These are phyloP conservation scores for Lagenidium giganteum DNA, from an alignment of 352 stramenopile species.

Conservation along the genomic window DNA sequence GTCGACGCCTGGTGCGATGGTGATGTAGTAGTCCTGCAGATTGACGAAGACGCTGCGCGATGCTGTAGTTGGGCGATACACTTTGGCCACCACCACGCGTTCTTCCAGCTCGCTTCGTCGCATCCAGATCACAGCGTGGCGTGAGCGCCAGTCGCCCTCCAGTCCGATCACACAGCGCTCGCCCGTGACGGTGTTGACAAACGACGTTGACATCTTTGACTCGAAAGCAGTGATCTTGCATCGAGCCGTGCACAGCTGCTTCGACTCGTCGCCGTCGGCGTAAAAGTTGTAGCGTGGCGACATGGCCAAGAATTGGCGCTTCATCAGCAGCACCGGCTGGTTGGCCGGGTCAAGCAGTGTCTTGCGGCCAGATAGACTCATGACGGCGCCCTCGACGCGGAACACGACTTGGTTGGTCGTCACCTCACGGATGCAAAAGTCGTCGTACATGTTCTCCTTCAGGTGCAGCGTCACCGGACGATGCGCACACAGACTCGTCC, in stretches of 20 bases:
- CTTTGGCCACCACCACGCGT: no score
- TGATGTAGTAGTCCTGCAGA: slow-evolving; percentile 10
- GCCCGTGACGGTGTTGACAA: not conserved
- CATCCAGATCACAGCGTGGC: not conserved
- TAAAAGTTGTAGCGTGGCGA: not conserved
- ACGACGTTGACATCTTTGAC: no score
- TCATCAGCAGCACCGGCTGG: not conserved
- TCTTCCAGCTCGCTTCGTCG: slow-evolving; percentile 10
- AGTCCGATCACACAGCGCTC: not conserved
- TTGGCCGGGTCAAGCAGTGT: not conserved
- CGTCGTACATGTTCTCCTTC: not conserved
- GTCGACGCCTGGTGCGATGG: slow-evolving; percentile 10
- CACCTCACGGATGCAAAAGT: not conserved
- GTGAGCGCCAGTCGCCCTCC: not conserved
- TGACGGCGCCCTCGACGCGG: not conserved
- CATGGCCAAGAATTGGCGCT: not conserved
- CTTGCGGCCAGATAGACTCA: not conserved
- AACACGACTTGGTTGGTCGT: not conserved
- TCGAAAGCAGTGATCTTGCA: no score
- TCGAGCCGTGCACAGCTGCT: not conserved
- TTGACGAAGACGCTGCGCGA: not conserved
- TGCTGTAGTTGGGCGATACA: not conserved
- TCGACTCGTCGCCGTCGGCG: not conserved
- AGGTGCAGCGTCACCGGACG: not conserved
- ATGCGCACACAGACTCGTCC: no score